phyloP scores from a whole-genome alignment of 78 protist genomes.

The Dictyostelium capitatum region DNA sequence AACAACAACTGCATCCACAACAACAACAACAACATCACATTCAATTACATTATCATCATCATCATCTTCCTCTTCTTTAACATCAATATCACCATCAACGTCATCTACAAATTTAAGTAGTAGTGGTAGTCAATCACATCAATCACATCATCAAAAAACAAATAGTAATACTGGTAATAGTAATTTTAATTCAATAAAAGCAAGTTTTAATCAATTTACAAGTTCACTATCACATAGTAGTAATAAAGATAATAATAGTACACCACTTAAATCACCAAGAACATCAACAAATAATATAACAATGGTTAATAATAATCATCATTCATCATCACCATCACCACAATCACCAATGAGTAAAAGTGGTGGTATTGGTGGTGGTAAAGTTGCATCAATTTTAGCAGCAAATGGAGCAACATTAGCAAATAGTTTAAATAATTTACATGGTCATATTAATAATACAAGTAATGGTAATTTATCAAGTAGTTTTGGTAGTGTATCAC shows the following conservation, averaged over 20 bases:
- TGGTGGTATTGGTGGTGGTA: neutral
- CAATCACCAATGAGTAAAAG: neutral
- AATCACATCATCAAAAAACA: neutral
- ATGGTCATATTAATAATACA: neutral
- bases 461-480: neutral
- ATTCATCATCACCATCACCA: neutral
- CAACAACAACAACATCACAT: neutral
- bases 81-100: too few relatives aligned
- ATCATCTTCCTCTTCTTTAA: neutral
- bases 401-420: constrained; percentile 13
- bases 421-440: constrained; percentile 1
- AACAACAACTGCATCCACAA: neutral
- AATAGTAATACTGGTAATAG: neutral
- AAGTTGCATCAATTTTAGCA: constrained; percentile 18
- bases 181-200: constrained; percentile 7
- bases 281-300: neutral
- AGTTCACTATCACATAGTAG: neutral
- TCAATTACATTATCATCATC: neutral
- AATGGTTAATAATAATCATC: too few relatives aligned
- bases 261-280: neutral
- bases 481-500: neutral
- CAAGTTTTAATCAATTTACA: neutral
- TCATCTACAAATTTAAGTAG: neutral
- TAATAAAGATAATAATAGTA: neutral
- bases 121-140: neutral